Percentiles rank a stretch among this genome's conserved stretches.
Conservation (phyloP, 2,329 filamentous ascomycete species). For the Colletotrichum scovillei region DNA sequence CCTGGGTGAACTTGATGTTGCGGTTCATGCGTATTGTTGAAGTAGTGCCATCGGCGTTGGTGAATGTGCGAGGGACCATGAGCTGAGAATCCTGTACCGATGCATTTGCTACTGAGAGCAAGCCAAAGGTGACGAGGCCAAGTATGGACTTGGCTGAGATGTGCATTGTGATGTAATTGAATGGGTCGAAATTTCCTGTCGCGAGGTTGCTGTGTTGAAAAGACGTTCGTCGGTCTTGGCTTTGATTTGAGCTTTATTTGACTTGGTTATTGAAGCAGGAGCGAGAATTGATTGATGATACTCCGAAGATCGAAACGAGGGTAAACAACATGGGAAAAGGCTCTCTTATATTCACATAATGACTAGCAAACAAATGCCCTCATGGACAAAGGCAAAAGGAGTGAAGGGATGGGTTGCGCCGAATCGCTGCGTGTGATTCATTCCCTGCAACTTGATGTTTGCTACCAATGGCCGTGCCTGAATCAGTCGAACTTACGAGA, state of each 20-base stretch:
- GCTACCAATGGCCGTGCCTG: slow-evolving; percentile 4
- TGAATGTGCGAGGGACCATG: not conserved
- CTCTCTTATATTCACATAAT: not conserved
- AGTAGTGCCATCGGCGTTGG: not conserved
- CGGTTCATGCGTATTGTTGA: slow-evolving; percentile 11
- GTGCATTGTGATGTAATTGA: not conserved
- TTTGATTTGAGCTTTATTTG: not conserved
- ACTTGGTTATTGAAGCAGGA: not conserved
- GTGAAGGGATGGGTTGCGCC: not conserved
- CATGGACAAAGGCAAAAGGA: not conserved
- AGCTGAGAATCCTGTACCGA: not conserved
- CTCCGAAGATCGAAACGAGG: not conserved
- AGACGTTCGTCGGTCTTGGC: not conserved
- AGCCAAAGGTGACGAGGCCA: not conserved
- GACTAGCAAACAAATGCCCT: not conserved
- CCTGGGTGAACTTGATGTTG: slow-evolving; percentile 12
- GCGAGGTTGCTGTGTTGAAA: not conserved
- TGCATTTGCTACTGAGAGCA: not conserved
- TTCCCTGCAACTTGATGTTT: not conserved
- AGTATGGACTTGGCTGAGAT: not conserved
- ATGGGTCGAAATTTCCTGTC: not conserved
- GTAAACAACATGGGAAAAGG: not conserved
- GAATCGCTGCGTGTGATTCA: not conserved
- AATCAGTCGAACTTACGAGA: not conserved
- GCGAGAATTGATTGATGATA: not conserved